Conservation (phyloP, 352 stramenopile species). For the Phytophthora podocarpi region DNA sequence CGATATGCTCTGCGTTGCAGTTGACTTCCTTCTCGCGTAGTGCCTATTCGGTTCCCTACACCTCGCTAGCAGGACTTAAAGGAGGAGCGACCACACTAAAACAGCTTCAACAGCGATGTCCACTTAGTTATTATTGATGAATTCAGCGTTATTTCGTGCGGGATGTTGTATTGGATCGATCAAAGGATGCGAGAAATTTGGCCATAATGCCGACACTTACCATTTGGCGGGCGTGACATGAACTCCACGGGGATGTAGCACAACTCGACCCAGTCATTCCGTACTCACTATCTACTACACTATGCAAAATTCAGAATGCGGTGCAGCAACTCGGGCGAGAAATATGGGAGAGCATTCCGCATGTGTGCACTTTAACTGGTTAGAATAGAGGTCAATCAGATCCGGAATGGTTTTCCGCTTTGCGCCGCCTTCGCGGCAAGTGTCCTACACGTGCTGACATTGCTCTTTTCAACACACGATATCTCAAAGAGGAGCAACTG, state of each 20-base stretch:
- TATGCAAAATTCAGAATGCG: background rate
- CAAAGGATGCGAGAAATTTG: too few species aligned
- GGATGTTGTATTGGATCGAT: slow-evolving; percentile 4
- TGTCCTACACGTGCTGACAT: background rate
- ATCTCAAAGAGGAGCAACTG: background rate
- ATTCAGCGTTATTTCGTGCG: background rate
- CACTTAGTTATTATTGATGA: slow-evolving; percentile 1
- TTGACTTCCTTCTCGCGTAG: background rate
- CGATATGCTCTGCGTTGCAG: background rate
- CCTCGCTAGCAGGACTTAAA: background rate
- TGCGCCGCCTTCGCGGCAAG: background rate
- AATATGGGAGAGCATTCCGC: background rate
- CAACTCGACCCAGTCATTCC: background rate
- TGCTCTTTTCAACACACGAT: background rate
- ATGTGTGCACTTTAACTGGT: background rate
- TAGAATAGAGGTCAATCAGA: background rate
- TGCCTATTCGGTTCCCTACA: background rate
- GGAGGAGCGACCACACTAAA: background rate
- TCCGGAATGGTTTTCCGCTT: background rate
- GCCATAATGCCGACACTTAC: background rate
- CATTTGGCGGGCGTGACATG: background rate
- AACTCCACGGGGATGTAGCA: background rate
- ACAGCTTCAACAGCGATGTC: background rate
- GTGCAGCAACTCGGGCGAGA: background rate
- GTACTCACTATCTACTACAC: background rate